Conservation (phyloP, 768 basidiomycete species). For the Boletus subparvulus region DNA sequence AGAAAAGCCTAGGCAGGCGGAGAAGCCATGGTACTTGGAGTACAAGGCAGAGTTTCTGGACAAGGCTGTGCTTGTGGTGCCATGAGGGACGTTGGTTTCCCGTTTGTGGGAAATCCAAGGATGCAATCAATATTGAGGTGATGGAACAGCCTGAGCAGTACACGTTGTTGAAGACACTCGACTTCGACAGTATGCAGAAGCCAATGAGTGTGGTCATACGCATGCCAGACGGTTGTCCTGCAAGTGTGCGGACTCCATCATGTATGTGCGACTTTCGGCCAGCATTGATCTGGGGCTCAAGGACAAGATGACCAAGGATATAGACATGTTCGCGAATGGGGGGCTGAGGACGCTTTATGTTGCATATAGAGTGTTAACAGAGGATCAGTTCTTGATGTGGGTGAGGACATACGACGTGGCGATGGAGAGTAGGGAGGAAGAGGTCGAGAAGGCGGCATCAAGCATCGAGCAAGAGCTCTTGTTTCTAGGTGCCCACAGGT, state of each 20-base stretch:
- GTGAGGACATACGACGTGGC: slow-evolving; percentile 73
- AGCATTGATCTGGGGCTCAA: slow-evolving; percentile 75
- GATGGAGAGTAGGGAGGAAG: slow-evolving; percentile 81
- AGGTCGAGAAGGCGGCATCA: slow-evolving; percentile 86
- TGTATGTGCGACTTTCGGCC: slow-evolving; percentile 79
- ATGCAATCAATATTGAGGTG: slow-evolving; percentile 83
- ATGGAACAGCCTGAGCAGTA: slow-evolving; percentile 86
- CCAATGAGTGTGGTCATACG: slow-evolving; percentile 93
- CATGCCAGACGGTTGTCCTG: slow-evolving; percentile 87
- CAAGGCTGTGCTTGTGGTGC: slow-evolving; percentile 91
- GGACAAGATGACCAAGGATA: slow-evolving; percentile 77
- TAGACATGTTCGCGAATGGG: slow-evolving; percentile 92
- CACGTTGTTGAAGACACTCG: slow-evolving; percentile 74
- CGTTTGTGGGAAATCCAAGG: slow-evolving; percentile 79
- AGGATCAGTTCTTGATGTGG: slow-evolving; percentile 88
- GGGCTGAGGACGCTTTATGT: slow-evolving; percentile 92
- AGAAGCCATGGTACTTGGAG: slow-evolving; percentile 61
- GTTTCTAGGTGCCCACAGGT: slow-evolving; percentile 93
- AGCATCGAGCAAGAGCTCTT: slow-evolving; percentile 75
- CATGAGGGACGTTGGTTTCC: slow-evolving; percentile 91
- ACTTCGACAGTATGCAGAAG: slow-evolving; percentile 94
- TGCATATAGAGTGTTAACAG: slow-evolving; percentile 71
- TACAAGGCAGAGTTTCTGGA: slow-evolving; percentile 98
- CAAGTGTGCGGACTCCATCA: slow-evolving; percentile 97
- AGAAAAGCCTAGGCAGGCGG: slow-evolving; percentile 64